These are phyloP conservation scores for Hemisphaericaspora xylofermentans DNA, from an alignment of 1,139 yeast species.

Conservation along the genomic window DNA sequence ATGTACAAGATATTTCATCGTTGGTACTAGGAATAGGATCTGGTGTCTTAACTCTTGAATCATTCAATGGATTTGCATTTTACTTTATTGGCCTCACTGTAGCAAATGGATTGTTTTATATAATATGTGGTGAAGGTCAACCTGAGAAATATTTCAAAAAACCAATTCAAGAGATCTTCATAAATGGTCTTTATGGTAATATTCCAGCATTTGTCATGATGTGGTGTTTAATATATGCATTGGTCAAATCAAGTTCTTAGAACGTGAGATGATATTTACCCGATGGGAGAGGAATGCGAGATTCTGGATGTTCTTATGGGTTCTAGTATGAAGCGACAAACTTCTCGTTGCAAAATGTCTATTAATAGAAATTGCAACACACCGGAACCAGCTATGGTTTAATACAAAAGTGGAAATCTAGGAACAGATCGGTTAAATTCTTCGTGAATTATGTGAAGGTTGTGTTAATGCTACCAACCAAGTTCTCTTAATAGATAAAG, in stretches of 20 bases:
- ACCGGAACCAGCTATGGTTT: too few relatives aligned
- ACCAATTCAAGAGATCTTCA: constrained; percentile 56
- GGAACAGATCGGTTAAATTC: too few relatives aligned
- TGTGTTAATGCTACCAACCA: too few relatives aligned
- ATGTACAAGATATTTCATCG: constrained; percentile 64
- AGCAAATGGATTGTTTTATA: constrained; percentile 42
- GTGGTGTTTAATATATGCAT: constrained; percentile 81
- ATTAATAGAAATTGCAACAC: too few relatives aligned
- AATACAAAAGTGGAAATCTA: too few relatives aligned
- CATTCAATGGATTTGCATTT: constrained; percentile 59
- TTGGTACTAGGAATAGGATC: constrained; percentile 68
- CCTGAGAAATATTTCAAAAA: constrained; percentile 49
- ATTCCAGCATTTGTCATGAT: constrained; percentile 74
- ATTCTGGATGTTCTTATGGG: too few relatives aligned
- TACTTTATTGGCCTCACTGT: constrained; percentile 51
- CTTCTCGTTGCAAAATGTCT: too few relatives aligned
- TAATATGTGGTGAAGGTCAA: constrained; percentile 40
- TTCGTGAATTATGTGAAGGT: too few relatives aligned
- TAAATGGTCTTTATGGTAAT: constrained; percentile 56
- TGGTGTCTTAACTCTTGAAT: constrained; percentile 70
- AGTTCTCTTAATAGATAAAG: too few relatives aligned
- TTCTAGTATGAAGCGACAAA: too few relatives aligned
- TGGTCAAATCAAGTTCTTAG: constrained; percentile 32
- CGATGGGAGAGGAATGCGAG: too few relatives aligned
- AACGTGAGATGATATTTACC: too few relatives aligned